Base-by-base conservation (phyloP, 768 basidiomycete genomes). In the Lactifluus piperatus region DNA sequence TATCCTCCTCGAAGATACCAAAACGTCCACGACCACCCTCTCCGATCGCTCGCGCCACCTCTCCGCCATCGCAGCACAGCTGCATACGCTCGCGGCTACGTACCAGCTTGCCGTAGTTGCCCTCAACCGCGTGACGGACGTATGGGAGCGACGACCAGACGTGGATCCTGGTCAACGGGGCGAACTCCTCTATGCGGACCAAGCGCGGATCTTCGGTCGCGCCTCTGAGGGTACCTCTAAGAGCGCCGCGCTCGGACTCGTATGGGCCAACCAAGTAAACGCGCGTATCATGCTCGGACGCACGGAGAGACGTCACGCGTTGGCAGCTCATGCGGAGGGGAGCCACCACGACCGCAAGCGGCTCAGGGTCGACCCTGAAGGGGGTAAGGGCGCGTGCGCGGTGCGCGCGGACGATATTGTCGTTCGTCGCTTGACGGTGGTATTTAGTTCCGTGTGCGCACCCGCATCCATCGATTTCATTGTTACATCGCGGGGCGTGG, bases 211-310 rank as follows among this genome's bases (percentile, higher is more conserved):
- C 82, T 97, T 95, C 69, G 79, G 78, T 41, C 80, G 84, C 18
- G 81, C 82, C 34, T 34, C 34, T 24, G 78, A 83, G 65, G 80
- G 74, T 54, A 68, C 81, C 24, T 77, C 80, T 0, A 92, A 93
- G 67, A 88, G 95, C 71, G 92, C 89, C 0, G 82, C 81, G 39
- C 74, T 98, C 2, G 94, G 94, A 3, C 82, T 97, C 51, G 85
- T 84, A 9, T 98, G 95, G 95, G 88, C 94, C 16, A 97, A 95
- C 70, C 87, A 91, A 66, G 77, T 98, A 57, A 94, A 95, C 65
- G 79, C 78, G 4, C 81, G 95, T 24, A 79, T 97, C 47, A 85
- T 95, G 78, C 79, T 97, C 52, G 81, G 79, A 45, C 81, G 91
- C 30, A 94, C 93, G 0, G 81, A 80, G 10, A 76, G 91, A 60